Evolutionary conservation across 306 rosid species (phyloP).

Genomic region (Dryas alaskensis): DNA sequence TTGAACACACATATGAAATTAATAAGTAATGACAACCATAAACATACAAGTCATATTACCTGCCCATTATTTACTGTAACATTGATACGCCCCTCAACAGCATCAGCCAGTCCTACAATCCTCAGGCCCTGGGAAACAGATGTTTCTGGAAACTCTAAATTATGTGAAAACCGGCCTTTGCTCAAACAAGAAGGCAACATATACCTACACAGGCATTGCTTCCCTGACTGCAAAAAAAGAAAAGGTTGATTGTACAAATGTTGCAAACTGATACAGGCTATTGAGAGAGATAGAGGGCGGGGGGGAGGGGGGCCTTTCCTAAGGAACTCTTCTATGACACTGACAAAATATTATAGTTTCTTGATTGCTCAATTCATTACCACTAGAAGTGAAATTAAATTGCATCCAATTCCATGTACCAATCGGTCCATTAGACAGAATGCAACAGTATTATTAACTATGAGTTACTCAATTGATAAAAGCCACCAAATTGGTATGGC

Average conservation of each 20-base stretch:
- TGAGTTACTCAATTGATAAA: slow-evolving; percentile 2
- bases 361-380: neutral
- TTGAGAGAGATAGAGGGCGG: neutral
- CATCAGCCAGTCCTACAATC: slow-evolving; percentile 78
- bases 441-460: slow-evolving; percentile 20
- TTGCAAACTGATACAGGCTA: slow-evolving; percentile 10
- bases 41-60: slow-evolving; percentile 42
- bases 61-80: slow-evolving; percentile 68
- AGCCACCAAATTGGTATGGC: slow-evolving; percentile 31
- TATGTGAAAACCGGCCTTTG: slow-evolving; percentile 46
- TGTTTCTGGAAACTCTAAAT: slow-evolving; percentile 59
- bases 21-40: slow-evolving; percentile 14
- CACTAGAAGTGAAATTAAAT: neutral
- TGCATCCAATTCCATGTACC: neutral
- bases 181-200: slow-evolving; percentile 64
- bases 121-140: slow-evolving; percentile 56
- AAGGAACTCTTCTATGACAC: too few relatives aligned
- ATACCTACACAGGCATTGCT: slow-evolving; percentile 86
- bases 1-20: neutral
- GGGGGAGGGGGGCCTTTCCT: too few relatives aligned
- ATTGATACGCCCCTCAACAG: slow-evolving; percentile 86
- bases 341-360: neutral
- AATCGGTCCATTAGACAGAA: slow-evolving; percentile 3
- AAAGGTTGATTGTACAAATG: neutral
- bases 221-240: slow-evolving; percentile 67